Evolutionary conservation across 2,329 filamentous ascomycete species (phyloP).

Genomic region (Colletotrichum siamense): DNA sequence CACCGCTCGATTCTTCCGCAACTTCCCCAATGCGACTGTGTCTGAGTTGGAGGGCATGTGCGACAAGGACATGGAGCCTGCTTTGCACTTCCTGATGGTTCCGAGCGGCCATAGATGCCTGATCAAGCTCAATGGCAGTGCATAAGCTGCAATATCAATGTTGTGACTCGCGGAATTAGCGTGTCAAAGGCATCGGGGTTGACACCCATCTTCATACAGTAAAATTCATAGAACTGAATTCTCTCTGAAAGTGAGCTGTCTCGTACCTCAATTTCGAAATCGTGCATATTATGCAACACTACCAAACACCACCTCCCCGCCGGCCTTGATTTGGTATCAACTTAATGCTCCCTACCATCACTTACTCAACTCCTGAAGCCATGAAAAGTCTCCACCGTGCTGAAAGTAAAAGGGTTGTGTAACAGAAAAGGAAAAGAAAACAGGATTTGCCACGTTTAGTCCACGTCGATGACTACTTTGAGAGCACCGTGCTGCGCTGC

Average conservation of each 20-base stretch:
- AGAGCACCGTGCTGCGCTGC: constrained; percentile 47
- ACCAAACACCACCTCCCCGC: background rate
- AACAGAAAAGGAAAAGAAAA: background rate
- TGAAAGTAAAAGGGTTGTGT: accelerated
- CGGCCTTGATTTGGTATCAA: background rate
- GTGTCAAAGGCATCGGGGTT: too few species aligned
- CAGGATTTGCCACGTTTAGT: background rate
- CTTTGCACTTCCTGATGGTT: constrained; percentile 36
- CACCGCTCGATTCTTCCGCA: constrained; percentile 56
- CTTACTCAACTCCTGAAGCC: background rate
- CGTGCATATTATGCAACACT: background rate
- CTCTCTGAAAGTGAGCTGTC: accelerated
- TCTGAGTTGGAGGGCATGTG: constrained; percentile 35
- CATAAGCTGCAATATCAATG: background rate
- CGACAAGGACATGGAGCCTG: constrained; percentile 39
- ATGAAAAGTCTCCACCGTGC: background rate
- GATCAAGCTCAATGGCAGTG: constrained; percentile 5
- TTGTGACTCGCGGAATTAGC: too few species aligned
- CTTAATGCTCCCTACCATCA: background rate
- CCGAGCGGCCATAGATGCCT: constrained; percentile 38
- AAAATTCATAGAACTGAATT: too few species aligned
- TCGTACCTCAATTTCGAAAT: background rate
- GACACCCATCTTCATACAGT: accelerated
- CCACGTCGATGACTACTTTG: constrained; percentile 46
- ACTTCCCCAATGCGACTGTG: constrained; percentile 42